Conservation (phyloP, 306 rosid species). For the Corylus avellana region DNA sequence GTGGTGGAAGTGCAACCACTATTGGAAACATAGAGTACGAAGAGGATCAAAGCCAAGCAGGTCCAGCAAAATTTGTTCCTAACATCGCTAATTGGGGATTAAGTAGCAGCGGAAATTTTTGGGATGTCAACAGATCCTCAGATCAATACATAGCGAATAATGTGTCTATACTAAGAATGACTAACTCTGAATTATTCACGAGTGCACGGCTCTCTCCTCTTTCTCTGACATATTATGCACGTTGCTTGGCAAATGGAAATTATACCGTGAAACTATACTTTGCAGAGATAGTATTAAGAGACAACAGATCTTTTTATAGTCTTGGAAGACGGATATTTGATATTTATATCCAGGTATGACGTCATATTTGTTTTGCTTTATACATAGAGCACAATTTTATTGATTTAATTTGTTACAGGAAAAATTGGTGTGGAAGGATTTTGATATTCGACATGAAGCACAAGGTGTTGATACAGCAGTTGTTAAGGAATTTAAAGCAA, state of each 20-base stretch:
- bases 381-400: conserved; percentile 18
- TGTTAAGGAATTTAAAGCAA: conserved; percentile 33
- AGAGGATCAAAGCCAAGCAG: conserved; percentile 47
- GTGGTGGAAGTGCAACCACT: conserved; percentile 57
- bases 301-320: conserved; percentile 47
- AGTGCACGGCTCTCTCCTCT: conserved; percentile 54
- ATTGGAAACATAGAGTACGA: conserved; percentile 37
- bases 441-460: conserved; percentile 40
- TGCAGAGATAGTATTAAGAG: conserved; percentile 53
- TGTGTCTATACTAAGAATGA: conserved; percentile 26
- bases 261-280: conserved; percentile 58
- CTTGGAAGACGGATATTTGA: conserved; percentile 64
- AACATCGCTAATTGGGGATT: conserved; percentile 32
- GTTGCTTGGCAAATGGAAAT: conserved; percentile 65
- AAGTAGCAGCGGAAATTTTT: conserved; percentile 55
- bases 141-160: conserved; percentile 29
- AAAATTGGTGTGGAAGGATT: conserved; percentile 44
- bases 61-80: conserved; percentile 38
- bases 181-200: conserved; percentile 39
- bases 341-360: too few species aligned
- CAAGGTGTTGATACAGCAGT: conserved; percentile 39
- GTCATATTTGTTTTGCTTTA: conserved; percentile 11
- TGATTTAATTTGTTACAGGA: conserved; percentile 34
- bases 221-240: conserved; percentile 58
- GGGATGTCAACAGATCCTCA: conserved; percentile 35